Percentiles rank a stretch among this genome's conserved stretches.
These are phyloP conservation scores for Sarocladiaceae sp. DNA, from an alignment of 2,329 filamentous ascomycete genomes.

Conservation along the genomic window DNA sequence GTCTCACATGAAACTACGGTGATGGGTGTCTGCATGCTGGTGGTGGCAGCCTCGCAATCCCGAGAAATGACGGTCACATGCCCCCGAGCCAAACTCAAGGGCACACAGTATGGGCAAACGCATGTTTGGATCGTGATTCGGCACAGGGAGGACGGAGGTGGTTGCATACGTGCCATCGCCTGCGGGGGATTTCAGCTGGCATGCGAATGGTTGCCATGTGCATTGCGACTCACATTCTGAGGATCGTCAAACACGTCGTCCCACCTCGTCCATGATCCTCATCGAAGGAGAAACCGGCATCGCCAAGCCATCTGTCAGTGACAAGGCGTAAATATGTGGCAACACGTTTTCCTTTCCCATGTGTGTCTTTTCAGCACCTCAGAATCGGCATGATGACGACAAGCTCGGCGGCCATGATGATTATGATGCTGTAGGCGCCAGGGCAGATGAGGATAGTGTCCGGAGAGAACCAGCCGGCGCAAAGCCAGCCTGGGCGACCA, in stretches of 20 bases:
- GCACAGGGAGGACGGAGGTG: background rate
- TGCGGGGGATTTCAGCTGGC: constrained; percentile 1
- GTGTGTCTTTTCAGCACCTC: background rate
- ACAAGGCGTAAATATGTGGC: background rate
- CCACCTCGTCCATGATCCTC: too few species aligned
- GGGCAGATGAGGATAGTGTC: constrained; percentile 3
- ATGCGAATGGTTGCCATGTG: constrained; percentile 7
- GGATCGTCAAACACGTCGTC: too few species aligned
- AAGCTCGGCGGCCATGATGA: background rate
- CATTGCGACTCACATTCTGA: too few species aligned
- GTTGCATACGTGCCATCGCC: background rate
- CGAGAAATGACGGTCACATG: too few species aligned
- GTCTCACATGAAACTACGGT: constrained; percentile 4
- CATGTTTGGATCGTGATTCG: background rate
- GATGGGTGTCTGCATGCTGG: background rate
- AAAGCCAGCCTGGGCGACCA: background rate
- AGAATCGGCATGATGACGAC: background rate
- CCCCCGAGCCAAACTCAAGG: background rate
- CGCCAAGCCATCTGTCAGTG: background rate
- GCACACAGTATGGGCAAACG: background rate
- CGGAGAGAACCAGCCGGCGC: constrained; percentile 1
- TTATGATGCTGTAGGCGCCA: background rate
- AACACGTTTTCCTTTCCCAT: background rate
- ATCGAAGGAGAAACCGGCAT: background rate
- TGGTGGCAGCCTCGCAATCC: too few species aligned